phyloP scores from a whole-genome alignment of 2,329 filamentous ascomycete genomes.

The Penicillium rolfsii region DNA sequence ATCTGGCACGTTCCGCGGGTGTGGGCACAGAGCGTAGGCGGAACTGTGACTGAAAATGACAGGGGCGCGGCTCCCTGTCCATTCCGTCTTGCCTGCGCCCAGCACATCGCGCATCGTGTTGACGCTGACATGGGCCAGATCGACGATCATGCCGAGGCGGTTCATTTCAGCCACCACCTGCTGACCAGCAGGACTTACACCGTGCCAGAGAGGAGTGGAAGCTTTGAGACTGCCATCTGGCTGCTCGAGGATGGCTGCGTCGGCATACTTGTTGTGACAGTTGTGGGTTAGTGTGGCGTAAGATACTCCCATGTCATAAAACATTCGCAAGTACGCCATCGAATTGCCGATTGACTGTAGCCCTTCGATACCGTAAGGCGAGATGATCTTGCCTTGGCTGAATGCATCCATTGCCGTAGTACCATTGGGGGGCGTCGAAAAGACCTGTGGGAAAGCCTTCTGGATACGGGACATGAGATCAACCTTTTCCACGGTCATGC shows the following conservation, averaged over 20 bases:
- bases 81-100: constrained; percentile 60
- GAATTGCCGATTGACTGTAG: constrained; percentile 92
- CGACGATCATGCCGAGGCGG: constrained; percentile 89
- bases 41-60: constrained; percentile 90
- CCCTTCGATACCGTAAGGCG: constrained; percentile 80
- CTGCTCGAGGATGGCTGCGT: constrained; percentile 67
- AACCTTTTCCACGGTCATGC: constrained; percentile 42
- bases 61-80: constrained; percentile 75
- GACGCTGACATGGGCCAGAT: constrained; percentile 75
- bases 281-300: constrained; percentile 92
- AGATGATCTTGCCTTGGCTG: constrained; percentile 67
- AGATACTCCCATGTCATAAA: constrained; percentile 76
- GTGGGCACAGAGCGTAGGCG: constrained; percentile 77
- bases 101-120: constrained; percentile 88
- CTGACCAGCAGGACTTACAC: constrained; percentile 72
- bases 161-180: constrained; percentile 86
- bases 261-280: constrained; percentile 87
- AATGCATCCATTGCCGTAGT: constrained; percentile 66
- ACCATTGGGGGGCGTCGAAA: constrained; percentile 61
- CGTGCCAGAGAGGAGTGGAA: constrained; percentile 52
- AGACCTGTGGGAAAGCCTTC: constrained; percentile 47
- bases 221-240: constrained; percentile 44
- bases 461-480: constrained; percentile 42
- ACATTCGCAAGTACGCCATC: constrained; percentile 68
- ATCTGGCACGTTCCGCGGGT: constrained; percentile 89